Percentiles rank a stretch among this genome's conserved stretches.
These are phyloP conservation scores for Hypoxylon rickii DNA, from an alignment of 495 filamentous ascomycete genomes.

Conservation along the genomic window DNA sequence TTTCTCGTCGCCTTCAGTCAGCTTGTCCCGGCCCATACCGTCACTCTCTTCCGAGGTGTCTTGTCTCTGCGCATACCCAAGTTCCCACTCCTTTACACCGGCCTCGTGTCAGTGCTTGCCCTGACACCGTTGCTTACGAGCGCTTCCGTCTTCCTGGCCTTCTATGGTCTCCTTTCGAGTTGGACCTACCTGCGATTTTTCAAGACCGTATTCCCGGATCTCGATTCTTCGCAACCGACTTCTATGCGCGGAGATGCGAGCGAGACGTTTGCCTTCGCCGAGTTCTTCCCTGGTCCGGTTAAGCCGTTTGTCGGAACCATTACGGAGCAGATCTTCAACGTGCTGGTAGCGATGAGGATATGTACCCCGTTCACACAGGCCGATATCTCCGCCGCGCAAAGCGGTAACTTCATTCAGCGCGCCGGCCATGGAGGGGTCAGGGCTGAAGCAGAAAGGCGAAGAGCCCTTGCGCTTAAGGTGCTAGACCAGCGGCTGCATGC, in stretches of 20 bases:
- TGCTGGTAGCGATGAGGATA: constrained; percentile 72
- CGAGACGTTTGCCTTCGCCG: constrained; percentile 92
- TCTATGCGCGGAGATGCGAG: constrained; percentile 82
- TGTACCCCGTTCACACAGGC: constrained; percentile 86
- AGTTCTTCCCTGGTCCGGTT: constrained; percentile 89
- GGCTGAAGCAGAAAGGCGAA: constrained; percentile 88
- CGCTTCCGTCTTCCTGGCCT: constrained; percentile 78
- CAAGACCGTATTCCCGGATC: constrained; percentile 68
- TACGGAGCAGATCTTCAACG: constrained; percentile 72
- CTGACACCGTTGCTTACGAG: constrained; percentile 82
- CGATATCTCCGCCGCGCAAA: constrained; percentile 74
- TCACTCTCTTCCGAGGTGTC: constrained; percentile 84
- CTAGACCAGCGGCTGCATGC: constrained; percentile 90
- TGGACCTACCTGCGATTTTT: constrained; percentile 98
- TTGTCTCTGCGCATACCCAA: constrained; percentile 87
- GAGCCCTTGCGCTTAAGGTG: constrained; percentile 86
- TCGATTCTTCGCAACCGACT: constrained; percentile 65
- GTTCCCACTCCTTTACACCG: constrained; percentile 85
- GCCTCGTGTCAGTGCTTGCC: constrained; percentile 75
- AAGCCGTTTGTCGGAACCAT: constrained; percentile 77
- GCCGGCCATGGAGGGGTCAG: constrained; percentile 71
- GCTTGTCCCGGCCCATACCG: constrained; percentile 97
- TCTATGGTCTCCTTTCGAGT: constrained; percentile 81
- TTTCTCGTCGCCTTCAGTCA: constrained; percentile 99
- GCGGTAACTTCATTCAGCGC: constrained; percentile 57